A percentile compares a stretch with the other conserved stretches of the same genome.
phyloP scores from a whole-genome alignment of 2,329 filamentous ascomycete species.

The Lojkania enalia region DNA sequence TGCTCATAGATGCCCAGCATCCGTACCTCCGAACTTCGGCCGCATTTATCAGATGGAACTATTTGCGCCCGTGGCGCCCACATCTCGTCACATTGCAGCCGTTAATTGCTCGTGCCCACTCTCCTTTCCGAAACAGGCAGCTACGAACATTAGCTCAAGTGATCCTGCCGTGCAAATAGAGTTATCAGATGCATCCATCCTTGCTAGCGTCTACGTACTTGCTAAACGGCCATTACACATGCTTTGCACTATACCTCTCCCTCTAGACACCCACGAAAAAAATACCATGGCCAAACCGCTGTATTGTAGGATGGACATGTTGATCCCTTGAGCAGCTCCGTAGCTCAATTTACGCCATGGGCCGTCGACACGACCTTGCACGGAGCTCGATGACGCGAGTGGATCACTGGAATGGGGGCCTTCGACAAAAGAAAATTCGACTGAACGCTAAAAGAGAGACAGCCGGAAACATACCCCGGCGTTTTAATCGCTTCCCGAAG shows the following conservation, averaged over 20 bases:
- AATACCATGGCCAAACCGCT: conserved; percentile 1
- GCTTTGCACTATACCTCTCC: conserved; percentile 6
- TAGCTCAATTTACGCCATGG: too few species aligned
- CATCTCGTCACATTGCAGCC: conserved; percentile 8
- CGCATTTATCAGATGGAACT: conserved; percentile 11
- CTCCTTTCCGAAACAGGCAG: conserved; percentile 19
- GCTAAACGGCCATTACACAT: conserved; percentile 36
- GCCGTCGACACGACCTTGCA: too few species aligned
- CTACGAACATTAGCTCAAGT: conserved; percentile 12
- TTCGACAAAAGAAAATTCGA: too few species aligned
- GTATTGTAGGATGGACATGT: conserved; percentile 1
- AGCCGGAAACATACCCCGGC: too few species aligned
- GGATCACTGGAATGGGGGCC: too few species aligned
- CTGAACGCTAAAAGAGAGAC: too few species aligned
- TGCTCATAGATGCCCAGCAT: too few species aligned
- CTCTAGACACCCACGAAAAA: too few species aligned
- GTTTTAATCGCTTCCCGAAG: neutral
- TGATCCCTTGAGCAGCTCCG: too few species aligned
- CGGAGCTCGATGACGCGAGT: too few species aligned
- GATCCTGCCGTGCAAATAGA: conserved; percentile 10
- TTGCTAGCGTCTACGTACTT: conserved; percentile 25
- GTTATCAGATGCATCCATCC: conserved; percentile 40
- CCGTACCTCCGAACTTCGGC: conserved; percentile 12
- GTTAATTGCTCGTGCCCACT: conserved; percentile 4
- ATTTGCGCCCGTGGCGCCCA: neutral